Evolutionary conservation across 139 green algal genomes (phyloP).

Genomic region (Yamagishiella unicocca): DNA sequence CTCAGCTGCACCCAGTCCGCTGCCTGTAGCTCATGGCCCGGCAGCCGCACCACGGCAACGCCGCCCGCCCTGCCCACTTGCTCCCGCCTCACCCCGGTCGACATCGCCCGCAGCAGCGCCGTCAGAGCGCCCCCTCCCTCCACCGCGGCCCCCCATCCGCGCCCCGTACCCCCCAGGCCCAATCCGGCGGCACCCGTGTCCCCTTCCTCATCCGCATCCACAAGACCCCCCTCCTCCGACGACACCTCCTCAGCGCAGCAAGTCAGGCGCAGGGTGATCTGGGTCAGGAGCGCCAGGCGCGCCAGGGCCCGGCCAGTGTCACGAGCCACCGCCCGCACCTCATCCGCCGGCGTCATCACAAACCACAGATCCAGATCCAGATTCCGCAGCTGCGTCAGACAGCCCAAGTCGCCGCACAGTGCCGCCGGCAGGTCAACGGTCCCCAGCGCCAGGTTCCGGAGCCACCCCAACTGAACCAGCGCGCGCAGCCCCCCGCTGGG

Average conservation of each 20-base stretch:
- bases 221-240: neutral
- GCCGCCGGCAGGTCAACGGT: neutral
- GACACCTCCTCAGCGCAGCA: conserved; percentile 7
- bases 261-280: neutral
- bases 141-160: neutral
- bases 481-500: neutral
- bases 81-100: neutral
- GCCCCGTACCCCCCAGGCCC: neutral
- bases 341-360: conserved; percentile 16
- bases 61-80: neutral
- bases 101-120: neutral
- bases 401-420: neutral
- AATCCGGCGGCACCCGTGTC: neutral
- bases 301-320: neutral
- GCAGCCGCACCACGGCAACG: neutral
- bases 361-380: conserved; percentile 8
- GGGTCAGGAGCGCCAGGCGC: neutral
- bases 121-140: neutral
- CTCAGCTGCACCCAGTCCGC: neutral
- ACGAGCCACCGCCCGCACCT: neutral
- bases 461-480: neutral
- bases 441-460: neutral
- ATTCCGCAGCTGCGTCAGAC: neutral
- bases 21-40: neutral
- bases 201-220: neutral